Base-by-base conservation (phyloP, 2,329 filamentous ascomycete species). In the Xylariaceae sp. region DNA sequence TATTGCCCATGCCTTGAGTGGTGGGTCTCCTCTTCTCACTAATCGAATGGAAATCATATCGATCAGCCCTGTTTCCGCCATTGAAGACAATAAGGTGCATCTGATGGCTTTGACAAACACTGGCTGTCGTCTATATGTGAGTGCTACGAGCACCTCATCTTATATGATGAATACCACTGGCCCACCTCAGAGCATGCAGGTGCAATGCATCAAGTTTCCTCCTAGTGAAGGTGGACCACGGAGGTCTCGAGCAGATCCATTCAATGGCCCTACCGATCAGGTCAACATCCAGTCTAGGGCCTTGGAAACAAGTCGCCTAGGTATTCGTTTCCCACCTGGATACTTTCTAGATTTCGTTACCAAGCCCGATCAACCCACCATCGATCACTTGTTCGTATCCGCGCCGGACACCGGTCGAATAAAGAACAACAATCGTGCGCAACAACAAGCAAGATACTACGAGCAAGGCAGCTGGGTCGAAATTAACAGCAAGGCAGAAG, bases 161-260 rank as follows among this genome's bases (percentile, higher is more conserved):
- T 85, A 86, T 71, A 80, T 77, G 66, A 75, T 82, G 30, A 78
- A 77, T 12, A 76, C 80, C 17, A 77, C 81, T 7, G 85, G 77
- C 51, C 84, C 88, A 0, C 91, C 94, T 1, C 91, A 89, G 60
- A 96, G 90, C 69, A 96, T 99, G 90, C 91, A 96, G 68, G 84
- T 96, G n/a, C 87, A 95, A 59, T 94, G 95, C 63, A 89, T 99
- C 68, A 95, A 94, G 65, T 95, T 96, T 51, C 94, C 95, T 1
- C 94, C 94, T 0, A 68, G 74, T 36, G 72, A 69, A 51, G 69
- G 57, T 54, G 33, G 22, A 57, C 48, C 68, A 64, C 53, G 54
- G 54, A 54, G 55, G 54, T 18, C 52, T 42, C 49, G 57, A 42
- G 30, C 47, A 10, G 58, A 62, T 47, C 53, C 54, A 36, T 66